These are phyloP conservation scores for Fusarium fujikuroi DNA, from an alignment of 2,329 filamentous ascomycete genomes.

Conservation along the genomic window DNA sequence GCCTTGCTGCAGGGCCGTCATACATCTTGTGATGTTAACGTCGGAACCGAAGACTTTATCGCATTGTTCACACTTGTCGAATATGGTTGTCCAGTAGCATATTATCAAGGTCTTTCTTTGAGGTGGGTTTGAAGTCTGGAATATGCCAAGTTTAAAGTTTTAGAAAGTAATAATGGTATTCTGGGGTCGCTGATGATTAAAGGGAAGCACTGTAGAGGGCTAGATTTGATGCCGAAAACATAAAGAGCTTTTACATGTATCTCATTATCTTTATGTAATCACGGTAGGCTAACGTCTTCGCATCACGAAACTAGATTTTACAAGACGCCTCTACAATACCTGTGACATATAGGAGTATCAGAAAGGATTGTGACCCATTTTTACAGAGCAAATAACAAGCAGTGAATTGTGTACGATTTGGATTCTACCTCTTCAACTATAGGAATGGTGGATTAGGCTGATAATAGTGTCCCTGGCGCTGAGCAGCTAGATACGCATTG, in stretches of 20 bases:
- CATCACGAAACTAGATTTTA: accelerated
- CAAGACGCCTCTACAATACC: accelerated
- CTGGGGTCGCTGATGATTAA: accelerated
- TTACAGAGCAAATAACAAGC: accelerated
- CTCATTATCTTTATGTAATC: background rate
- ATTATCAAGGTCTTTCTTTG: background rate
- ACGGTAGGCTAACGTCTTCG: background rate
- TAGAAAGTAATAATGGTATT: no score
- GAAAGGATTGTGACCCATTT: accelerated
- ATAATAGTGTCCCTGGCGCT: background rate
- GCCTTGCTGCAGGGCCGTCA: background rate
- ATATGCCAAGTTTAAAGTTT: accelerated
- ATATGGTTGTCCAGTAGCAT: background rate
- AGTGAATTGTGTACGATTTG: background rate
- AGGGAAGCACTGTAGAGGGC: accelerated
- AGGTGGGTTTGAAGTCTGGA: accelerated
- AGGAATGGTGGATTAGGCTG: background rate
- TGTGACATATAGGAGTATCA: accelerated
- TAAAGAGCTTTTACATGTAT: background rate
- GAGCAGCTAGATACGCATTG: background rate
- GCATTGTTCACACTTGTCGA: background rate
- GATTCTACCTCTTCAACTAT: background rate
- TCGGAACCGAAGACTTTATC: background rate
- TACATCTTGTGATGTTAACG: background rate
- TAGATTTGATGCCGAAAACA: accelerated